Percentiles rank a stretch among this genome's conserved stretches.
Evolutionary conservation across 1,284 basidiomycete species (phyloP).

Genomic region (Sparassis latifolia): DNA sequence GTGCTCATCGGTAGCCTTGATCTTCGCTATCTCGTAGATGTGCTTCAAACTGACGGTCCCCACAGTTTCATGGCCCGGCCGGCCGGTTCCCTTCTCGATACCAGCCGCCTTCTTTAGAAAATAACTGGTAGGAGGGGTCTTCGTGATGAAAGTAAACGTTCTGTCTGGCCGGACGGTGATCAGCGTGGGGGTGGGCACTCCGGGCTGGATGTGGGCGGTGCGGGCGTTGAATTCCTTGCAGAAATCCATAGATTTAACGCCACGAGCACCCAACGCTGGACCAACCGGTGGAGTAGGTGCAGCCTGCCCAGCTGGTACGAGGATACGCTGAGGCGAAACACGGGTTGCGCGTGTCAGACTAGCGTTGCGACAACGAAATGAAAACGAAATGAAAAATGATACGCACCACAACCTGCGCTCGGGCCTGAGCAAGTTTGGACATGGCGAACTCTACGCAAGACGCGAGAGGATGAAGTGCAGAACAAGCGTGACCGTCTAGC

Average conservation of each 20-base stretch:
- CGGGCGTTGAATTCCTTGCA: slow-evolving; percentile 96
- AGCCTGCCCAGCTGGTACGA: slow-evolving; percentile 92
- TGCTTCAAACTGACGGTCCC: slow-evolving; percentile 94
- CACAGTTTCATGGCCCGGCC: slow-evolving; percentile 68
- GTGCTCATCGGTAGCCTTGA: slow-evolving; percentile 89
- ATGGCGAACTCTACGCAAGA: slow-evolving; percentile 24
- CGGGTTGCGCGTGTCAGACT: not conserved
- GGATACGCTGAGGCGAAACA: slow-evolving; percentile 56
- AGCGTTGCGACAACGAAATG: slow-evolving; percentile 1
- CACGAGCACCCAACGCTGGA: slow-evolving; percentile 94
- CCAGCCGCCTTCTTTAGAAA: slow-evolving; percentile 90
- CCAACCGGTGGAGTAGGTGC: slow-evolving; percentile 95
- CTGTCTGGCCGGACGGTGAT: slow-evolving; percentile 95
- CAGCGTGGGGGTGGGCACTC: slow-evolving; percentile 84
- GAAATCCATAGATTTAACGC: slow-evolving; percentile 99
- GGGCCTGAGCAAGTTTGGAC: slow-evolving; percentile 52
- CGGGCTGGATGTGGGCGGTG: slow-evolving; percentile 84
- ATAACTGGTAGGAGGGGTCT: slow-evolving; percentile 89
- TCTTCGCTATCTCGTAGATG: slow-evolving; percentile 98
- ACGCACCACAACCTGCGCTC: slow-evolving; percentile 61
- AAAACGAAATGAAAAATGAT: slow-evolving; percentile 3
- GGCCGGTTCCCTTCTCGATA: slow-evolving; percentile 84
- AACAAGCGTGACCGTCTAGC: not conserved
- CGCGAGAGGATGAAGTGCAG: too few relatives aligned
- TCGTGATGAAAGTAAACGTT: slow-evolving; percentile 88